Evolutionary conservation across 768 basidiomycete species (phyloP).

Genomic region (Mycena haematopus): DNA sequence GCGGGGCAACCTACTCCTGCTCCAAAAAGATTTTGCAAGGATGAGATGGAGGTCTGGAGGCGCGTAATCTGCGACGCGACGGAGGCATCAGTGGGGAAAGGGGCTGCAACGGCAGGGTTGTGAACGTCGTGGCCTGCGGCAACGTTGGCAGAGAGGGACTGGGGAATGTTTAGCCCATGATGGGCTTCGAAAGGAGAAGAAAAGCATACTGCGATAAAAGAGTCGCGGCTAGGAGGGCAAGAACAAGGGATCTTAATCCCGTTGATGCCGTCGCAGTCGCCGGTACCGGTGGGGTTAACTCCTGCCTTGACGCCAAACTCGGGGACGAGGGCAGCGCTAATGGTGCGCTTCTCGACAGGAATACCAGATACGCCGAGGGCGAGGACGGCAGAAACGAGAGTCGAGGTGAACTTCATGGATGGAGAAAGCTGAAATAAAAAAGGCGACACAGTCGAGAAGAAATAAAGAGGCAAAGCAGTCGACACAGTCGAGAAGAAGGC

Average conservation of each 20-base stretch:
- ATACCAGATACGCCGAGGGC: slow-evolving; percentile 46
- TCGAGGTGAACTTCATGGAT: slow-evolving; percentile 40
- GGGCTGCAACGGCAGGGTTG: slow-evolving; percentile 63
- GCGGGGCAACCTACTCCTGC: slow-evolving; percentile 74
- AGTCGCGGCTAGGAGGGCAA: slow-evolving; percentile 5
- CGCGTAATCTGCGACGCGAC: slow-evolving; percentile 59
- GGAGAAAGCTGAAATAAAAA: background rate
- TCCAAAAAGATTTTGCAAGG: slow-evolving; percentile 76
- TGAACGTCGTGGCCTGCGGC: slow-evolving; percentile 30
- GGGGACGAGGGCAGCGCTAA: slow-evolving; percentile 50
- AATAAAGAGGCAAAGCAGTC: background rate
- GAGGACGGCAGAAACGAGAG: slow-evolving; percentile 34
- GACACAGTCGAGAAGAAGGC: background rate
- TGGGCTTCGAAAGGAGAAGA: background rate
- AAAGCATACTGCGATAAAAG: slow-evolving; percentile 1
- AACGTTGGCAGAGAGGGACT: slow-evolving; percentile 8
- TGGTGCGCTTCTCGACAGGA: slow-evolving; percentile 48
- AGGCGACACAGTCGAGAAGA: slow-evolving; percentile 9
- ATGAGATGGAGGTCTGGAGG: slow-evolving; percentile 63
- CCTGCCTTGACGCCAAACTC: slow-evolving; percentile 1
- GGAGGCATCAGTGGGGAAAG: slow-evolving; percentile 69
- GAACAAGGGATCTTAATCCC: slow-evolving; percentile 4
- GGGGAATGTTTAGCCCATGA: background rate
- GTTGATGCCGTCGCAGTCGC: background rate
- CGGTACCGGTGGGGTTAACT: slow-evolving; percentile 1